Base-by-base conservation (phyloP, 2,329 filamentous ascomycete genomes). In the Akanthomyces dipterigenus region DNA sequence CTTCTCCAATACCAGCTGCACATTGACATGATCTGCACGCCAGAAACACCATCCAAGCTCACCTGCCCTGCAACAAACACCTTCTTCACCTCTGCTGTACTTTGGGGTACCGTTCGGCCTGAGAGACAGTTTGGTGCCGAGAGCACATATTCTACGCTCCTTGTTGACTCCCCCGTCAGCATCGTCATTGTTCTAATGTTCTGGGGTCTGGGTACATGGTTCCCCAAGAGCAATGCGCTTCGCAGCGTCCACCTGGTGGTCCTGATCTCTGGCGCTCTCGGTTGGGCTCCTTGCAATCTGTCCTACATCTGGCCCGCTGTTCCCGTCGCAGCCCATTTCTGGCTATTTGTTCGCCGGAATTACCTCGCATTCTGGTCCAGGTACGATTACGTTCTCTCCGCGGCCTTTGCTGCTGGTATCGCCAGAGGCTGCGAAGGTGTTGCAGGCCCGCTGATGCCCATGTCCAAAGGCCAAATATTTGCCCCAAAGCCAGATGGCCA, bases 281-380 rank as follows among this genome's bases (percentile, higher is more conserved):
- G 60, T 42, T 74, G 71, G 68, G 71, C 74, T 1, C 76, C 72
- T 7, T 78, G 72, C 65, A 80, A 78, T 64, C 53, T 80, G 38
- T 69, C 70, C 5, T 80, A 80, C 66, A 67, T 75, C 46, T 77
- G 75, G 75, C 77, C 76, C 0, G 72, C 74, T 3, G 75, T 79
- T 11, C 76, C 77, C 1, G 69, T 80, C 16, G 76, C 73, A 4
- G 77, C 70, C 49, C 70, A 71, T 50, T 75, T 66, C 63, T 80
- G 78, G 76, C 65, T 78, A 26, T 78, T 72, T 62, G 62, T 80
- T 59, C 76, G 75, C 61, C 71, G 68, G 50, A 66, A 70, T 3
- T 74, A 70, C 60, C 67, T 74, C 4, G 69, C 62, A 2, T 72
- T 75, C 64, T 77, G 75, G 74, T 68, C 71, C 14, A 76, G 74